Conservation (phyloP, 768 basidiomycete species). For the Termitomyces sp. region DNA sequence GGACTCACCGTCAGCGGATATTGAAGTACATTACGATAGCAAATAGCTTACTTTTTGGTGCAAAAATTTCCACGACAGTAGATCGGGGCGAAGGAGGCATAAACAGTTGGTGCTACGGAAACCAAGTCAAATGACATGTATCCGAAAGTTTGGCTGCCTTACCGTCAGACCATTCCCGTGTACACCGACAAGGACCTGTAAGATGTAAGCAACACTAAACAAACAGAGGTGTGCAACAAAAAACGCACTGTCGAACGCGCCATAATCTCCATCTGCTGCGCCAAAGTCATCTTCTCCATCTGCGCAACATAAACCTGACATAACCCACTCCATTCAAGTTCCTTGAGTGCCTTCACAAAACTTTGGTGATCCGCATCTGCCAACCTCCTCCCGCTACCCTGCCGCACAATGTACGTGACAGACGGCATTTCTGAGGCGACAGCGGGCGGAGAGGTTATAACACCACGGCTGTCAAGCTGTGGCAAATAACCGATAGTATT, state of each 20-base stretch:
- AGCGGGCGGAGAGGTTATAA: constrained; percentile 6
- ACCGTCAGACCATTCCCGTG: constrained; percentile 70
- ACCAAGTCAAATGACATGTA: neutral
- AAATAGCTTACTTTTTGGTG: constrained; percentile 40
- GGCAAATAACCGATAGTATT: constrained; percentile 32
- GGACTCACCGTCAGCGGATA: neutral
- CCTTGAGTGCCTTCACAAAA: constrained; percentile 40
- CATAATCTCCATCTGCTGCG: constrained; percentile 56
- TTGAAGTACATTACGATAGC: neutral
- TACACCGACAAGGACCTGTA: constrained; percentile 55
- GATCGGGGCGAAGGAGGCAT: constrained; percentile 61
- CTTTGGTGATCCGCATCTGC: constrained; percentile 42
- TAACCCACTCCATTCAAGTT: constrained; percentile 46
- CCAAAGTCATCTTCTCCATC: constrained; percentile 43
- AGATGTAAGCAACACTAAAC: neutral
- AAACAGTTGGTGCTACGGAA: constrained; percentile 49
- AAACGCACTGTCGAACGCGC: constrained; percentile 58
- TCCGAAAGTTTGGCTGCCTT: neutral
- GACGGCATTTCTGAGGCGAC: constrained; percentile 21
- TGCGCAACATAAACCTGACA: constrained; percentile 39
- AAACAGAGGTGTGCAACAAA: neutral
- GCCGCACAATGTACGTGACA: constrained; percentile 60
- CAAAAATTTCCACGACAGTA: constrained; percentile 69
- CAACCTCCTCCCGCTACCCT: constrained; percentile 37
- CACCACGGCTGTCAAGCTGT: constrained; percentile 6